phyloP scores from a whole-genome alignment of 2,329 filamentous ascomycete species.

The Penicillium fuscoglaucum region DNA sequence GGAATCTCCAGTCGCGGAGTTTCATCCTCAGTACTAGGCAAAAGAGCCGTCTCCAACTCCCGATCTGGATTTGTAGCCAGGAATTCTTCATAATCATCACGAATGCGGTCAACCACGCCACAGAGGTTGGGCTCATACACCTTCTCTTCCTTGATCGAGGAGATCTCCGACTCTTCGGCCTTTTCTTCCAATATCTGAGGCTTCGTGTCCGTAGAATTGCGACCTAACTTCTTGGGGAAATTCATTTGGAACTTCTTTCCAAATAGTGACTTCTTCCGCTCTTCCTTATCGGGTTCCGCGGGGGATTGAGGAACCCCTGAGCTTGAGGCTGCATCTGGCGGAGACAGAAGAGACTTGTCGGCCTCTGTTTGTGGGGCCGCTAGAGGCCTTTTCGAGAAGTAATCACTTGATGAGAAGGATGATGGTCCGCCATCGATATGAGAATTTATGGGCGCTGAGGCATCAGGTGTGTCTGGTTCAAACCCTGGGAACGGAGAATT shows the following conservation, averaged over 20 bases:
- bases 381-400: conserved; percentile 66
- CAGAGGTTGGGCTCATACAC: conserved; percentile 48
- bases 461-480: conserved; percentile 34
- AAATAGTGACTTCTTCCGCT: conserved; percentile 68
- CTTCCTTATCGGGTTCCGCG: conserved; percentile 59
- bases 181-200: conserved; percentile 75
- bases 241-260: conserved; percentile 81
- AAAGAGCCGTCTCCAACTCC: conserved; percentile 41
- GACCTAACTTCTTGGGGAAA: conserved; percentile 75
- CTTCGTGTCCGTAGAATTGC: conserved; percentile 68
- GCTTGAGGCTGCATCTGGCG: conserved; percentile 44
- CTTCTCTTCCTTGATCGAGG: conserved; percentile 52
- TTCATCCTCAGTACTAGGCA: conserved; percentile 46
- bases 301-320: conserved; percentile 53
- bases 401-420: conserved; percentile 65
- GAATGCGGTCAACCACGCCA: conserved; percentile 48
- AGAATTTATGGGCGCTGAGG: conserved; percentile 54
- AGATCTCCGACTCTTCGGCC: conserved; percentile 54
- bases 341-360: conserved; percentile 53
- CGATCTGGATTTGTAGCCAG: conserved; percentile 41
- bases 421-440: conserved; percentile 44
- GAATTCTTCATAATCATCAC: conserved; percentile 48
- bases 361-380: conserved; percentile 40
- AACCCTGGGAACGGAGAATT: conserved; percentile 32
- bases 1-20: conserved; percentile 48